These are phyloP conservation scores for Cucurbita pepo DNA, from an alignment of 306 rosid genomes.

Conservation along the genomic window DNA sequence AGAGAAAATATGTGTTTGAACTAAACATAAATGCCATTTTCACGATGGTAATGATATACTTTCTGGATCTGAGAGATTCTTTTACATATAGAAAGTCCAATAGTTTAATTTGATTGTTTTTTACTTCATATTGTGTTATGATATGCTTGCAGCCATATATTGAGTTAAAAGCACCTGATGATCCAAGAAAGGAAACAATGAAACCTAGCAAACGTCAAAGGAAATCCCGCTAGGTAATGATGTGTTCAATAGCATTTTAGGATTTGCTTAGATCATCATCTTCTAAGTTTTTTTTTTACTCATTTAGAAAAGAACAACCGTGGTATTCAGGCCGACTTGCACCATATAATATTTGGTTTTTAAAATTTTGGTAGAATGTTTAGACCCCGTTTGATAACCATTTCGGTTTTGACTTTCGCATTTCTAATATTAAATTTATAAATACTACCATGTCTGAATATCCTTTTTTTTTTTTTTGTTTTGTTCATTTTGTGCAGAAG, in stretches of 20 bases:
- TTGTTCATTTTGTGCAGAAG: not conserved
- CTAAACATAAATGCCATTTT: not conserved
- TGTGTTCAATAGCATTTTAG: not conserved
- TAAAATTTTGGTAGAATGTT: no score
- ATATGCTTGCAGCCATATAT: slow-evolving; percentile 65
- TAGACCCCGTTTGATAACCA: no score
- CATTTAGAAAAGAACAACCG: not conserved
- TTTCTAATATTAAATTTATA: no score
- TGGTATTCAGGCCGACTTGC: not conserved
- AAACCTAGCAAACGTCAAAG: slow-evolving; percentile 54
- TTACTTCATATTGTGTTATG: slow-evolving; percentile 4
- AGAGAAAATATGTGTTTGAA: not conserved
- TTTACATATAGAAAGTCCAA: not conserved
- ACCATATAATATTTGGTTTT: no score
- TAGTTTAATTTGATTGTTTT: not conserved
- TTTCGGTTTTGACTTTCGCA: no score
- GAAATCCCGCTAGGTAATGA: slow-evolving; percentile 33
- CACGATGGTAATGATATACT: not conserved
- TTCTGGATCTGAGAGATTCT: not conserved
- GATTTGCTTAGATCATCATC: not conserved
- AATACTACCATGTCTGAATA: no score
- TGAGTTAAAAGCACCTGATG: slow-evolving; percentile 50
- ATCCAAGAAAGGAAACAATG: slow-evolving; percentile 48
- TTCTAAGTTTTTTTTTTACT: not conserved
- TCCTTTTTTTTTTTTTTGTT: not conserved